Conservation (phyloP, 2,329 filamentous ascomycete species). For the Basipetospora chlamydospora region DNA sequence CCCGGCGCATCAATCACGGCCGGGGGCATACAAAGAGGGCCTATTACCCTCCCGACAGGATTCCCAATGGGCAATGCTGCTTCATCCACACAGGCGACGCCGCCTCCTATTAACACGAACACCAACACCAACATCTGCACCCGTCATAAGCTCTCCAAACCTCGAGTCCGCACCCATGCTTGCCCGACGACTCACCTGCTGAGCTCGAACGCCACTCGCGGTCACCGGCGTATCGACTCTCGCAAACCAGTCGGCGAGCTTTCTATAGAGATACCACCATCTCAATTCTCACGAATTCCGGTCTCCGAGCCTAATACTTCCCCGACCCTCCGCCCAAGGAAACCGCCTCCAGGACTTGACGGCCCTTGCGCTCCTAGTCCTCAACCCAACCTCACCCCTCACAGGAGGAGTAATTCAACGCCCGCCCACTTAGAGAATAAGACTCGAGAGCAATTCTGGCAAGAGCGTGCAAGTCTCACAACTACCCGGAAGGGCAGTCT, state of each 20-base stretch:
- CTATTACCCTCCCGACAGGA: conserved; percentile 4
- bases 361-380: conserved; percentile 22
- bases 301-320: conserved; percentile 6
- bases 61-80: conserved; percentile 33
- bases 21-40: conserved; percentile 4
- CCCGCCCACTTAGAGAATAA: too few species aligned
- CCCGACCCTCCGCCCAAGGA: not conserved
- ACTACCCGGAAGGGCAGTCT: not conserved
- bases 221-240: too few species aligned
- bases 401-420: not conserved
- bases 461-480: not conserved
- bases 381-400: conserved; percentile 12
- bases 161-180: conserved; percentile 25
- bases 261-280: too few species aligned
- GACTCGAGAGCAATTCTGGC: not conserved
- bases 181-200: conserved; percentile 24
- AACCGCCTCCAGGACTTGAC: conserved; percentile 8
- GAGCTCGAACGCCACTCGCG: conserved; percentile 19
- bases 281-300: too few species aligned
- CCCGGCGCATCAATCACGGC: not conserved
- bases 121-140: too few species aligned
- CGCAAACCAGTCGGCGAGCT: too few species aligned
- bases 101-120: conserved; percentile 21
- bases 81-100: conserved; percentile 22
- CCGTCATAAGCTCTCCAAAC: conserved; percentile 40